phyloP scores from a whole-genome alignment of 176 grass and related monocot genomes.

The Alloteropsis semialata region DNA sequence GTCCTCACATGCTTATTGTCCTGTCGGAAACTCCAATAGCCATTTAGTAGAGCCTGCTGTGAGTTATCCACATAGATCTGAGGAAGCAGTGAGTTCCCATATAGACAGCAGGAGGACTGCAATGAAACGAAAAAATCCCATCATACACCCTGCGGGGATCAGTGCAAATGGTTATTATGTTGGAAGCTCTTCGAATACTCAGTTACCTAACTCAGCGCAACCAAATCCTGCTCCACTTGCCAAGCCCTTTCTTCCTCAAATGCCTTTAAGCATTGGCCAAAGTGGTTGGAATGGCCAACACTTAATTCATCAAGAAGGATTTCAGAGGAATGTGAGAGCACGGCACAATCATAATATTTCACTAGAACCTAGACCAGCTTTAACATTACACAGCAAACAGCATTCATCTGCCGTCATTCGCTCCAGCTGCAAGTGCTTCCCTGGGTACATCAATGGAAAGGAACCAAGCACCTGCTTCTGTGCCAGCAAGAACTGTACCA shows the following conservation, averaged over 20 bases:
- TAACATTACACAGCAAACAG: slow-evolving; percentile 15
- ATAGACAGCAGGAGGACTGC: slow-evolving; percentile 33
- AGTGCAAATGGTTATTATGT: slow-evolving; percentile 28
- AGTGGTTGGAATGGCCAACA: slow-evolving; percentile 28
- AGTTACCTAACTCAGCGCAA: slow-evolving; percentile 29
- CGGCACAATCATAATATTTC: slow-evolving; percentile 33
- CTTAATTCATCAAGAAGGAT: slow-evolving; percentile 33
- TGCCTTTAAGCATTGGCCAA: slow-evolving; percentile 32
- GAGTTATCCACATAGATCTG: slow-evolving; percentile 25
- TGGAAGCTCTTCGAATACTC: slow-evolving; percentile 57
- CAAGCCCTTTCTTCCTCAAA: slow-evolving; percentile 16
- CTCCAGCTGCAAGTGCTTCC: slow-evolving; percentile 35
- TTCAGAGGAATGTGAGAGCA: slow-evolving; percentile 68
- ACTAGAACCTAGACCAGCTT: slow-evolving; percentile 33
- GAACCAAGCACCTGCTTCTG: slow-evolving; percentile 29
- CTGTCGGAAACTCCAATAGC: slow-evolving; percentile 23
- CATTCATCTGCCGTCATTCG: neutral
- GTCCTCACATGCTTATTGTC: slow-evolving; percentile 23
- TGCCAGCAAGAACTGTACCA: slow-evolving; percentile 16
- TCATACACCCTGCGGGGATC: slow-evolving; percentile 13
- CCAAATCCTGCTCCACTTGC: slow-evolving; percentile 25
- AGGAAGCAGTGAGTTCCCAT: slow-evolving; percentile 26
- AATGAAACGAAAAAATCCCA: slow-evolving; percentile 47
- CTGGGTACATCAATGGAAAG: slow-evolving; percentile 14
- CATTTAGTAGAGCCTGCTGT: slow-evolving; percentile 24